Evolutionary conservation across 805 yeast genomes (phyloP).

Genomic region (Barnettozyma populi): DNA sequence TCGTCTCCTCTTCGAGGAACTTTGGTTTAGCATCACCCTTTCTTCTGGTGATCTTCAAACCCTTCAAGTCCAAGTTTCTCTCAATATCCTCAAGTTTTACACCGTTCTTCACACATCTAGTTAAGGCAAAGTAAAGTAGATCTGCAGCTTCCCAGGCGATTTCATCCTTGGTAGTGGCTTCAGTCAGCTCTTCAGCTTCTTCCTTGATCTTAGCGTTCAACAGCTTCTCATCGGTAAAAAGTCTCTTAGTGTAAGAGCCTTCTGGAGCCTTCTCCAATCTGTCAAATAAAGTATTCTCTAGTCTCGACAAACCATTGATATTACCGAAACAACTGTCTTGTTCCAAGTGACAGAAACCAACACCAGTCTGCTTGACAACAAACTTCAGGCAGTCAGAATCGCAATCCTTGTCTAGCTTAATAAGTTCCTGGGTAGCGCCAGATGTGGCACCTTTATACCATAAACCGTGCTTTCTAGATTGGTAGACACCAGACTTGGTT

Average conservation of each 20-base stretch:
- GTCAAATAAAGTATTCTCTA: conserved; percentile 60
- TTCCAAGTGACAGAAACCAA: conserved; percentile 89
- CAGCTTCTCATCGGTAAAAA: conserved; percentile 71
- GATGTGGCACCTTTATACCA: conserved; percentile 97
- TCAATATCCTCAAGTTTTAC: conserved; percentile 80
- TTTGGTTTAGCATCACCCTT: conserved; percentile 93
- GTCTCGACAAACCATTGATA: conserved; percentile 56
- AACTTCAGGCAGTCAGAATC: conserved; percentile 89
- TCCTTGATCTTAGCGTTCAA: conserved; percentile 86
- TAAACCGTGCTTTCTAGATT: conserved; percentile 83
- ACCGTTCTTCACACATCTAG: conserved; percentile 71
- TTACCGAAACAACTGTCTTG: conserved; percentile 78
- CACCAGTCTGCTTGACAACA: conserved; percentile 77
- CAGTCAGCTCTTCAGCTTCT: conserved; percentile 93
- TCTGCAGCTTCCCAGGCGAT: conserved; percentile 98
- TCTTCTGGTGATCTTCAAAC: conserved; percentile 83
- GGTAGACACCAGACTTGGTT: conserved; percentile 85
- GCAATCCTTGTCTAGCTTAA: conserved; percentile 72
- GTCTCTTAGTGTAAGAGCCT: conserved; percentile 90
- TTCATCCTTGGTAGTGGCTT: conserved; percentile 63
- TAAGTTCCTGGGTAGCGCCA: conserved; percentile 86
- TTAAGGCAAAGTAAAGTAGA: conserved; percentile 67
- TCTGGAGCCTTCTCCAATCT: conserved; percentile 71
- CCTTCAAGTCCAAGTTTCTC: conserved; percentile 74
- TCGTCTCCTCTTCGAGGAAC: conserved; percentile 40